Evolutionary conservation across 768 basidiomycete genomes (phyloP).

Genomic region (Rhizopogon vesiculosus): DNA sequence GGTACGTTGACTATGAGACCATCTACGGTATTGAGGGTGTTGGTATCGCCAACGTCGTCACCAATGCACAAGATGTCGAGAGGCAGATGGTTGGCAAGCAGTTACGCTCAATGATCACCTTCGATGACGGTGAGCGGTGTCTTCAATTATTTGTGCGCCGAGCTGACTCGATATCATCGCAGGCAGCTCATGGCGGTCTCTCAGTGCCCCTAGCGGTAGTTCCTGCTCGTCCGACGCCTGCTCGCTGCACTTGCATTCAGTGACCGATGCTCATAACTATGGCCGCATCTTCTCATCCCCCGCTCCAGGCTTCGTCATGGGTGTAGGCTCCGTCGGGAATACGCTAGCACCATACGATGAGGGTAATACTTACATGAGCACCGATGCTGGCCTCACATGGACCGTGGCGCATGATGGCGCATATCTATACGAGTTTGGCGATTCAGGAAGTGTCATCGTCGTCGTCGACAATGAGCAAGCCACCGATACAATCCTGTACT

Average conservation of each 20-base stretch:
- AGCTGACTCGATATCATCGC: neutral
- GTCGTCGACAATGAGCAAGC: conserved; percentile 81
- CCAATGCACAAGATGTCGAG: conserved; percentile 82
- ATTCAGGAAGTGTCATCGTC: conserved; percentile 76
- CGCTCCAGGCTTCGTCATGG: conserved; percentile 94
- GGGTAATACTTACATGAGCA: conserved; percentile 91
- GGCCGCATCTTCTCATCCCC: conserved; percentile 93
- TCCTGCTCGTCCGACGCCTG: conserved; percentile 50
- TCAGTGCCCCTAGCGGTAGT: conserved; percentile 59
- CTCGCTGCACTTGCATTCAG: conserved; percentile 88
- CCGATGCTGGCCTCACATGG: conserved; percentile 88
- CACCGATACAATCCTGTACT: conserved; percentile 68
- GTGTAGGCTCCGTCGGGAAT: conserved; percentile 85
- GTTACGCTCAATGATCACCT: conserved; percentile 78
- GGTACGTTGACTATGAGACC: conserved; percentile 92
- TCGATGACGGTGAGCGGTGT: conserved; percentile 64
- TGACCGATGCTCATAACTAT: conserved; percentile 89
- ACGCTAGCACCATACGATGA: conserved; percentile 70
- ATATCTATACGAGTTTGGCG: conserved; percentile 96
- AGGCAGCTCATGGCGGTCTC: conserved; percentile 71
- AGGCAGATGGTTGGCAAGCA: conserved; percentile 63
- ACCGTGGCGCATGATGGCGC: conserved; percentile 68
- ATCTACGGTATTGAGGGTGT: conserved; percentile 86
- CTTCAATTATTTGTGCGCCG: neutral
- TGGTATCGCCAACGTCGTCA: conserved; percentile 84